These are phyloP conservation scores for Hippophae tibetana DNA, from an alignment of 306 rosid genomes.

Conservation along the genomic window DNA sequence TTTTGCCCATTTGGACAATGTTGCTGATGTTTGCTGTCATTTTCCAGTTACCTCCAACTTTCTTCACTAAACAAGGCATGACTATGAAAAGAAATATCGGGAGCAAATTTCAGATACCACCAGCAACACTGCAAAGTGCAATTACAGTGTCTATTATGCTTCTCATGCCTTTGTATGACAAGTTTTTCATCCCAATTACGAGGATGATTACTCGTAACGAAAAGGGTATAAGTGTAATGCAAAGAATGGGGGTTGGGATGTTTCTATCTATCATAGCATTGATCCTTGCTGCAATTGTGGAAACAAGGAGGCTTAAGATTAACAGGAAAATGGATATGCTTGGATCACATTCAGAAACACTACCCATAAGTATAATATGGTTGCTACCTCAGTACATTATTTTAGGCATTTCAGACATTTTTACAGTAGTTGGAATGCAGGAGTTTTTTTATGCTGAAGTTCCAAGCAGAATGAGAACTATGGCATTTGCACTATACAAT, in stretches of 20 bases:
- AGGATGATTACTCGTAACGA: slow-evolving; percentile 30
- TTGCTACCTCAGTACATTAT: slow-evolving; percentile 43
- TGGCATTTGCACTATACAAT: slow-evolving; percentile 40
- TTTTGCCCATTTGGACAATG: slow-evolving; percentile 83
- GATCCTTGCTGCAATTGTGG: slow-evolving; percentile 34
- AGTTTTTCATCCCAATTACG: slow-evolving; percentile 29
- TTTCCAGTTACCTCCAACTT: slow-evolving; percentile 82
- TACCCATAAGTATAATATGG: slow-evolving; percentile 53
- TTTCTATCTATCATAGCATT: slow-evolving; percentile 21
- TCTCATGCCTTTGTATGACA: slow-evolving; percentile 33
- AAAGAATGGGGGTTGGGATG: slow-evolving; percentile 49
- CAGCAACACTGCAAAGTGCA: slow-evolving; percentile 39
- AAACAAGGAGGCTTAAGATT: slow-evolving; percentile 32
- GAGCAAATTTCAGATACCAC: slow-evolving; percentile 22
- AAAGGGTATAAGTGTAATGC: slow-evolving; percentile 45
- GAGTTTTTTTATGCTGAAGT: slow-evolving; percentile 56
- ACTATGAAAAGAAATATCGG: slow-evolving; percentile 32
- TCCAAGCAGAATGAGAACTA: slow-evolving; percentile 38
- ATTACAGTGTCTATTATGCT: slow-evolving; percentile 15
- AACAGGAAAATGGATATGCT: slow-evolving; percentile 33
- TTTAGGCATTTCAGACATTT: slow-evolving; percentile 33
- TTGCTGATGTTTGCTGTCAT: slow-evolving; percentile 91
- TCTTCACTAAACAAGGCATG: slow-evolving; percentile 59
- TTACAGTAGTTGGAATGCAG: slow-evolving; percentile 46
- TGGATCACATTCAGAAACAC: slow-evolving; percentile 28